Evolutionary conservation across 176 grass and related monocot species (phyloP).

Genomic region (Avena insularis): DNA sequence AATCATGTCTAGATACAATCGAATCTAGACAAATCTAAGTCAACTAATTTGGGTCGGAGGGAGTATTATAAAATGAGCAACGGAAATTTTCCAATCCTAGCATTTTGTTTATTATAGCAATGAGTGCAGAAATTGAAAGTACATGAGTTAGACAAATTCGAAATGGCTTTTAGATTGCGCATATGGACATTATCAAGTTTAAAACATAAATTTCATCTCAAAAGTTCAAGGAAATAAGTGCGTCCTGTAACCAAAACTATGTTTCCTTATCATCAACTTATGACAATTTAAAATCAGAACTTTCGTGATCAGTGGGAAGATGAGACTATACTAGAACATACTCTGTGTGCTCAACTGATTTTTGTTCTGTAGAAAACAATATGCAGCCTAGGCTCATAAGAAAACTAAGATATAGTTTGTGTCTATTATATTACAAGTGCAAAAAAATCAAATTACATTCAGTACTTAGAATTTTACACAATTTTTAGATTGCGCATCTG

Average conservation of each 20-base stretch:
- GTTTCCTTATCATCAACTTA: conserved; percentile 22
- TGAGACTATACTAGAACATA: not conserved
- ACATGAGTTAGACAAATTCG: not conserved
- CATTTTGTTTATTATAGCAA: conserved; percentile 9
- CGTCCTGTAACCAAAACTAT: not conserved
- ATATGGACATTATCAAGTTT: not conserved
- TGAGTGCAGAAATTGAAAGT: conserved; percentile 15
- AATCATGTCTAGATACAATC: too few species aligned
- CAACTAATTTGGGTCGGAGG: too few species aligned
- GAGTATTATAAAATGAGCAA: not conserved
- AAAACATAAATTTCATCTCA: not conserved
- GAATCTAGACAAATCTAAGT: too few species aligned
- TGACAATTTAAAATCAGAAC: not conserved
- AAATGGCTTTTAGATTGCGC: not conserved
- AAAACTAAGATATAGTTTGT: not conserved
- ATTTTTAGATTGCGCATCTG: not conserved
- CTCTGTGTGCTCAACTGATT: not conserved
- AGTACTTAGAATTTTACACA: not conserved
- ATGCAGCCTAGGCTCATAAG: not conserved
- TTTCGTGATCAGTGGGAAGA: not conserved
- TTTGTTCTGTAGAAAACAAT: not conserved
- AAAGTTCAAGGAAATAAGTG: conserved; percentile 1
- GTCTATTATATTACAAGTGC: not conserved
- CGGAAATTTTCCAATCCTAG: conserved; percentile 2
- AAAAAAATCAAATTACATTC: conserved; percentile 27